Conservation (phyloP, 2,329 filamentous ascomycete species). For the Aspergillus bombycis region DNA sequence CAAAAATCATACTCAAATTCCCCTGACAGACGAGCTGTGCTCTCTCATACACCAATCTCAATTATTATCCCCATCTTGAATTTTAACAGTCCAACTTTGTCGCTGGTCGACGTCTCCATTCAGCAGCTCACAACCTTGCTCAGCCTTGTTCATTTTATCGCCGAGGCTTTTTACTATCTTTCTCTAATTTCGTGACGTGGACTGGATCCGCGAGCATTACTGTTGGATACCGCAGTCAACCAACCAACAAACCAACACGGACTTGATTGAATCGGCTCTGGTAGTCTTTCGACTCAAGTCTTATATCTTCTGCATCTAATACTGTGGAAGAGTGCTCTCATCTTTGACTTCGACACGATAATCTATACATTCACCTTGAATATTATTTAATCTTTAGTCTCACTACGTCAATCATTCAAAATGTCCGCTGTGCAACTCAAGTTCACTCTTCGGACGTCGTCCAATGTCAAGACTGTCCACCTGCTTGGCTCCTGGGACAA, state of each 20-base stretch:
- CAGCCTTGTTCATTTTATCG: slow-evolving; percentile 22
- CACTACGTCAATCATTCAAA: slow-evolving; percentile 47
- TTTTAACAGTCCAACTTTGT: slow-evolving; percentile 32
- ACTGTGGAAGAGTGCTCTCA: slow-evolving; percentile 9
- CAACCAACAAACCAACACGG: slow-evolving; percentile 21
- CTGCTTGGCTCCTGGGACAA: slow-evolving; percentile 98
- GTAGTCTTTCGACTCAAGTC: slow-evolving; percentile 29
- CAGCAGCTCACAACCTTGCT: slow-evolving; percentile 32
- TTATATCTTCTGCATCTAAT: slow-evolving; percentile 22
- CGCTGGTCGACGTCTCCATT: slow-evolving; percentile 38
- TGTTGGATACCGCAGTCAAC: slow-evolving; percentile 16
- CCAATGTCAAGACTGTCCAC: slow-evolving; percentile 96
- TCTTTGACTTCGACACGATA: slow-evolving; percentile 27
- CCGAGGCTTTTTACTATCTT: slow-evolving; percentile 18
- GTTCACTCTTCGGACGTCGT: slow-evolving; percentile 93
- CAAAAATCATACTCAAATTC: slow-evolving; percentile 40
- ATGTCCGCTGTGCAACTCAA: slow-evolving; percentile 94
- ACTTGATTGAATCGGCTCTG: slow-evolving; percentile 30
- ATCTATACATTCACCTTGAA: slow-evolving; percentile 20
- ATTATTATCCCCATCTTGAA: slow-evolving; percentile 23
- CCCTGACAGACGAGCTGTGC: slow-evolving; percentile 41
- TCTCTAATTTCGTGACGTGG: slow-evolving; percentile 34
- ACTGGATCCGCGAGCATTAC: slow-evolving; percentile 31
- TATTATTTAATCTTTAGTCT: slow-evolving; percentile 36
- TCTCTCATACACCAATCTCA: slow-evolving; percentile 32